Conservation (phyloP, 108 stramenopile species). For the Epithemia pelagica region DNA sequence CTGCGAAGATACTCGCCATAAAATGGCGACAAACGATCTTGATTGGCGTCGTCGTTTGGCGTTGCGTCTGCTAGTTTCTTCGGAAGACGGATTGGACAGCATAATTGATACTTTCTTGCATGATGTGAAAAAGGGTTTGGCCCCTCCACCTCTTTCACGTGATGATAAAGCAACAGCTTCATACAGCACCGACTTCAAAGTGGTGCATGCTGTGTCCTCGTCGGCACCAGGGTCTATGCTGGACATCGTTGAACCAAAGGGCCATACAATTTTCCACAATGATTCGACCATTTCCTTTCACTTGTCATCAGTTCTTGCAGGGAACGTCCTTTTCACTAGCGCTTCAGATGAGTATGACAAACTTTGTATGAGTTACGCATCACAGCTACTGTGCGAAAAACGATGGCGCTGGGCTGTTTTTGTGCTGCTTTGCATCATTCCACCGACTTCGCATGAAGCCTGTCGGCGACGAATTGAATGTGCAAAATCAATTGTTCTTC, state of each 20-base stretch:
- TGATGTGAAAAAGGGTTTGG: conserved; percentile 37
- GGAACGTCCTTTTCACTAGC: conserved; percentile 25
- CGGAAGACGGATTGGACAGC: conserved; percentile 21
- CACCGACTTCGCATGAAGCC: conserved; percentile 1
- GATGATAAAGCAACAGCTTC: conserved; percentile 17
- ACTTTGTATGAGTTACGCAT: conserved; percentile 23
- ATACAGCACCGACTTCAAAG: conserved; percentile 42
- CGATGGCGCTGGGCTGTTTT: conserved; percentile 83
- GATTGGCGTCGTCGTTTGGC: conserved; percentile 74
- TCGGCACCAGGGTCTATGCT: background rate
- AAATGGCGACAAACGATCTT: conserved; percentile 23
- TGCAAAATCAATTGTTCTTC: conserved; percentile 49
- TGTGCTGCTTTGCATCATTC: conserved; percentile 38
- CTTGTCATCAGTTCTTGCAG: conserved; percentile 43
- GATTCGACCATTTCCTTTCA: conserved; percentile 46
- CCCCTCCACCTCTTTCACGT: conserved; percentile 43
- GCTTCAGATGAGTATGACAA: conserved; percentile 38
- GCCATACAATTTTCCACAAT: conserved; percentile 11
- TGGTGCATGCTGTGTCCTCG: conserved; percentile 28
- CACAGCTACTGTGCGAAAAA: conserved; percentile 51
- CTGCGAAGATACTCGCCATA: conserved; percentile 43
- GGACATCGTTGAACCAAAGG: conserved; percentile 16
- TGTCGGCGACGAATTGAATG: conserved; percentile 11
- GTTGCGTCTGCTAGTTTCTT: conserved; percentile 38
- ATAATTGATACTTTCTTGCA: conserved; percentile 40